A percentile compares a stretch with the other conserved stretches of the same genome.
Evolutionary conservation across 73 alveolate species (phyloP).

Genomic region (Stentor coeruleus): DNA sequence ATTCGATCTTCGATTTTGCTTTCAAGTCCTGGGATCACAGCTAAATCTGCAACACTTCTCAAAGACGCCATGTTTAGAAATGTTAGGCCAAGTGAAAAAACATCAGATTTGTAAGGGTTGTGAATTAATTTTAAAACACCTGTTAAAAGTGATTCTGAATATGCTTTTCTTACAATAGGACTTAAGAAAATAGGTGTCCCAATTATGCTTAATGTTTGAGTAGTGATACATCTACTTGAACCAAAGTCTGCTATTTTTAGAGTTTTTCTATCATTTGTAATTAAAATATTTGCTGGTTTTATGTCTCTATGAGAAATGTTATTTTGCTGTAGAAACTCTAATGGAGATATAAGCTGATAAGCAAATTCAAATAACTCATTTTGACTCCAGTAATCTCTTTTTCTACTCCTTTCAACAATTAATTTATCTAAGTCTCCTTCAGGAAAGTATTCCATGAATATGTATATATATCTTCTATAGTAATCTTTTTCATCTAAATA

Average conservation of each 20-base stretch:
- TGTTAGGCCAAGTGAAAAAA: constrained; percentile 17
- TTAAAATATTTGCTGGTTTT: constrained; percentile 48
- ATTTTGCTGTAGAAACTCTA: constrained; percentile 31
- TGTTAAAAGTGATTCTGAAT: neutral
- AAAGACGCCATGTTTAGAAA: constrained; percentile 2
- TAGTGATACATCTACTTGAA: neutral
- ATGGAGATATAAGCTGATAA: constrained; percentile 35
- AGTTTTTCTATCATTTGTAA: constrained; percentile 34
- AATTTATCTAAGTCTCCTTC: neutral
- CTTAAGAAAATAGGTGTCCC: neutral
- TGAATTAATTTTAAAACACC: neutral
- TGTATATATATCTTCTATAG: neutral
- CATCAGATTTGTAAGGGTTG: constrained; percentile 14
- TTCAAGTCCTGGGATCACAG: neutral
- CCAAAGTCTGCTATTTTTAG: constrained; percentile 48
- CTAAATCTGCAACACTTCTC: neutral
- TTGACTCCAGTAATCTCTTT: neutral
- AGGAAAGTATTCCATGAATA: neutral
- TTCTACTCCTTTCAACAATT: neutral
- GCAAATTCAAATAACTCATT: neutral
- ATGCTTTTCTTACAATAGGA: neutral
- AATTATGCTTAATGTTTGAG: neutral
- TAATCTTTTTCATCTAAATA: neutral
- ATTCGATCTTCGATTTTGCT: neutral
- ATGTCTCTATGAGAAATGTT: constrained; percentile 52